Evolutionary conservation across 129 eudicot genomes (phyloP).

Genomic region (Helichrysum umbraculigerum): DNA sequence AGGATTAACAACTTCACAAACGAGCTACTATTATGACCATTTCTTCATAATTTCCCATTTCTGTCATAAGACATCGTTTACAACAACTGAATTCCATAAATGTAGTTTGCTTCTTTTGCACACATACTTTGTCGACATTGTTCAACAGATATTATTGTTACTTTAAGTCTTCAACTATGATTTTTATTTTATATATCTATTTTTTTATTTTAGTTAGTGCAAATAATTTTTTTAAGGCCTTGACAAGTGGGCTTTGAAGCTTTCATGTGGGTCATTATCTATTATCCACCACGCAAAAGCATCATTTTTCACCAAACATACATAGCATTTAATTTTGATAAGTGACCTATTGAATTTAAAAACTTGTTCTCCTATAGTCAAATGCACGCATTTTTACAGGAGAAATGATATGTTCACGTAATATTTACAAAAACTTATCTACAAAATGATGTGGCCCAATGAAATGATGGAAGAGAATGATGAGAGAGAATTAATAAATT

Average conservation of each 20-base stretch:
- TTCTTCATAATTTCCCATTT: background rate
- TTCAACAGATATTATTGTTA: background rate
- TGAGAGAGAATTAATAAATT: too few species aligned
- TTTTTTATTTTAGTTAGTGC: background rate
- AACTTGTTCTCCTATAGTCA: background rate
- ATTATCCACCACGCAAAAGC: background rate
- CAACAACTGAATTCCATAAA: background rate
- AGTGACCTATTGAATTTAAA: conserved; percentile 6
- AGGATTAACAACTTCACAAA: background rate
- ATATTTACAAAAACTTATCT: too few species aligned
- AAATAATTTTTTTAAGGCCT: conserved; percentile 14
- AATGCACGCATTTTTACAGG: too few species aligned
- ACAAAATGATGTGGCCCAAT: too few species aligned
- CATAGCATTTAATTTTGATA: background rate
- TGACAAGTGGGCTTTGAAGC: conserved; percentile 17
- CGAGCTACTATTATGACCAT: background rate
- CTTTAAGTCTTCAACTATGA: background rate
- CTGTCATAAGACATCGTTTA: background rate
- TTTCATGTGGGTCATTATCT: conserved; percentile 10
- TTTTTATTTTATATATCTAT: too few species aligned
- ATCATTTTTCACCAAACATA: conserved; percentile 5
- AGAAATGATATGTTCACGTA: too few species aligned
- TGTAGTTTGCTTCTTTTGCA: background rate
- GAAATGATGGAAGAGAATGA: too few species aligned
- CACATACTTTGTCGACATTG: background rate